Evolutionary conservation across 1,284 basidiomycete species (phyloP), one percentile per base, ranked within the genome.

Genomic region (Golubevia sp.): DNA sequence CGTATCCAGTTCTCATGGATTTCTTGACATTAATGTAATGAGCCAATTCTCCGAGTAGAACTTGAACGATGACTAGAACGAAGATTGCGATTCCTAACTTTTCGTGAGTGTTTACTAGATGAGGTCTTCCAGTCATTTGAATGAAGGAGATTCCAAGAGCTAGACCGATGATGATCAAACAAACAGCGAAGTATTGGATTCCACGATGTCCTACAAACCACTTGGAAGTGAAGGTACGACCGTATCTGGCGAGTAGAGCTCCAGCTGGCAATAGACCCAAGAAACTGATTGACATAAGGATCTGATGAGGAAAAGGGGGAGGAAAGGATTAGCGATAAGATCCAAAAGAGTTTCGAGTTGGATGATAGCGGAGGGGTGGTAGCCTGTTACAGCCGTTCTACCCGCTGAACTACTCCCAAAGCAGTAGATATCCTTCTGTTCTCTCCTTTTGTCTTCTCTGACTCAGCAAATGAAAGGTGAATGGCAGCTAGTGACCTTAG

Each of bases 211-310:
- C 24, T 13, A 64, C 66, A 60, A 75, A 73, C 76, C 76, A 78
- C 4, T 54, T 24, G n/a, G 30, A 67, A 64, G 70, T 70, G n/a
- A 69, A 57, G 4, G 68, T 70, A 20, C 76, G 63, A 21, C 76
- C 76, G 20, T 30, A 76, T 7, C 76, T 70, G 4, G 66, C 76
- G 21, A 78, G 30, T 49, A 78, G 61, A 30, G 75, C 68, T 20
- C 57, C 76, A 11, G 64, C 55, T 2, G 76, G 74, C 0, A 70
- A 65, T 15, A 76, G 49, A 25, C 73, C 27, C 49, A 74, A 56
- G 74, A 72, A 76, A 18, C 66, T 72, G 13, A 75, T 34, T 2
- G 70, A 61, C 76, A 78, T 76, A 50, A 76, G 58, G 65, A 73
- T 61, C 76, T 73, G 70, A 61, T 76, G 73, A 1, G 63, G 67